Evolutionary conservation across 1,139 yeast genomes (phyloP), one percentile per base, ranked within the genome.

Genomic region (Yamadazyma pseudoaaseri): DNA sequence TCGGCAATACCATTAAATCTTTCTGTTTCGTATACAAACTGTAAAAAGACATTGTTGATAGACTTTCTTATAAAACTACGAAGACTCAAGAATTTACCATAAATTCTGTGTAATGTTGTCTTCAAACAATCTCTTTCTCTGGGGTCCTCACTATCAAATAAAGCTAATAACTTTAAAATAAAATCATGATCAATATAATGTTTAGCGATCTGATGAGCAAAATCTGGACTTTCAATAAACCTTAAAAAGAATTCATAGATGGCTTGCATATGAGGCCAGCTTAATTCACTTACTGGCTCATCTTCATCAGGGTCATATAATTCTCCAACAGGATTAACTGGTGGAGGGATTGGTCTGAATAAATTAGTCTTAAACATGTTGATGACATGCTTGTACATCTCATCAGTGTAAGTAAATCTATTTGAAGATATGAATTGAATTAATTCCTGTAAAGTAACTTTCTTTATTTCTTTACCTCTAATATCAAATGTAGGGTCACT

Each of bases 251-350:
- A 87, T 58, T 92, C 97, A 63, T 94, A 92, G 27, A 90, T 95
- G 27, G 90, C 78, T 61, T 87, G 95, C 97, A 94, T 92, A 58
- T 92, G 99, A 4, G 98, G 96, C 99, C 99, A 92, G 5, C 97
- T 92, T 42, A 92, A 79, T 56, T 94, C 98, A 52, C 81, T 80
- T 27, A 92, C 95, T 2, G 97, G 97, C 61, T 92, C 99, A 62
- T 92, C 98, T 63, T 92, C 99, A 64, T 92, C 98, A 0, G 99
- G 98, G 52, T 94, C 98, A 58, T 77, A 94, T 18, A 92, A 75
- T 43, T 94, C 98, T 24, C 98, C 98, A 26, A 90, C 76, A 3
- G 97, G 97, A 57, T 94, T 92, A 27, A 90, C 96, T 1, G 97
- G 97, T 1, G 99, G 98, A 3, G 98, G 97, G 29, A 92, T 87